Evolutionary conservation across 176 grass and related monocot genomes (phyloP).

Genomic region (Canna indica): DNA sequence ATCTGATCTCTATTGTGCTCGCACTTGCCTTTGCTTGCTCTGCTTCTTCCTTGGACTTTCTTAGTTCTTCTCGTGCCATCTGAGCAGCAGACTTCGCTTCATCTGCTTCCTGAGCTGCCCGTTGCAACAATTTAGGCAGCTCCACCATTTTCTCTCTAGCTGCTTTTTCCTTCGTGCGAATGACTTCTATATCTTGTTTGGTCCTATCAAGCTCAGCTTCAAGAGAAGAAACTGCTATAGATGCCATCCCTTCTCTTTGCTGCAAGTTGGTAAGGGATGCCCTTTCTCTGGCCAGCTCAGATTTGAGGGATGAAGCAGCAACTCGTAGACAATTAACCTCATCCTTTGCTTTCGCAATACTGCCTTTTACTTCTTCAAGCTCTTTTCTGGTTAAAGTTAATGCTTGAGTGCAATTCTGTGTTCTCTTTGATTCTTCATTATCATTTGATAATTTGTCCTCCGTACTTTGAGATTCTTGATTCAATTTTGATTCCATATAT

Average conservation of each 20-base stretch:
- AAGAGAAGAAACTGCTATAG: conserved; percentile 70
- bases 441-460: conserved; percentile 23
- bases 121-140: conserved; percentile 79
- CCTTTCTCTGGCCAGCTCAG: conserved; percentile 59
- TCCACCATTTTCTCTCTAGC: conserved; percentile 50
- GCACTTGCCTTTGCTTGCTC: conserved; percentile 59
- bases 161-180: conserved; percentile 54
- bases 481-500: conserved; percentile 50
- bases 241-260: conserved; percentile 80
- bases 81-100: conserved; percentile 47
- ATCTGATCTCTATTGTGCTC: conserved; percentile 48
- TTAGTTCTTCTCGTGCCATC: conserved; percentile 61
- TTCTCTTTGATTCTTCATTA: conserved; percentile 50
- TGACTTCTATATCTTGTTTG: conserved; percentile 57
- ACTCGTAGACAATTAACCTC: conserved; percentile 46
- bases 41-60: conserved; percentile 63
- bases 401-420: conserved; percentile 46
- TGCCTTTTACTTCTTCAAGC: conserved; percentile 56
- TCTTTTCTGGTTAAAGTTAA: conserved; percentile 54
- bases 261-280: conserved; percentile 53
- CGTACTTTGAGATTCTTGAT: conserved; percentile 31
- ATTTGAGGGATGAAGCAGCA: conserved; percentile 39
- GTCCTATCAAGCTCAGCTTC: conserved; percentile 67
- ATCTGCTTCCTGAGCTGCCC: conserved; percentile 61
- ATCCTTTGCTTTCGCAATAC: conserved; percentile 38